phyloP scores from a whole-genome alignment of 2,329 filamentous ascomycete species.

The Cladobotryum mycophilum region DNA sequence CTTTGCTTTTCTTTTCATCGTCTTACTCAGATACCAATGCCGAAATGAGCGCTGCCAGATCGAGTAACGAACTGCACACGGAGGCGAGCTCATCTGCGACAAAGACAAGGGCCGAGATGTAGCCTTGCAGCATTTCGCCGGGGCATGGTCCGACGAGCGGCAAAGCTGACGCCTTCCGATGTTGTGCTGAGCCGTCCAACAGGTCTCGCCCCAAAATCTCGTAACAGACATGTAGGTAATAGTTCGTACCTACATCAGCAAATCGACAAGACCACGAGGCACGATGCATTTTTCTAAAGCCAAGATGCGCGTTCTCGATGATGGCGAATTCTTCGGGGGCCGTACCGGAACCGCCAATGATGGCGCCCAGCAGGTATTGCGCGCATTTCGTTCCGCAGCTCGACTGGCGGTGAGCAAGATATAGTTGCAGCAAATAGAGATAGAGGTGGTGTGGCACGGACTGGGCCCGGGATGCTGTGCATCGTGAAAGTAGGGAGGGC shows the following conservation, averaged over 20 bases:
- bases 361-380: slow-evolving; percentile 11
- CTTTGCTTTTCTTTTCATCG: not conserved
- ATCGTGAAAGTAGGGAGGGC: slow-evolving; percentile 4
- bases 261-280: too few relatives aligned
- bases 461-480: slow-evolving; percentile 10
- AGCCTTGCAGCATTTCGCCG: slow-evolving; percentile 8
- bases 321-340: slow-evolving; percentile 1
- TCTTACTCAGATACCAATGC: not conserved
- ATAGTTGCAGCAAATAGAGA: slow-evolving; percentile 7
- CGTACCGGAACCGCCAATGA: slow-evolving; percentile 1
- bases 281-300: not conserved
- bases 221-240: too few relatives aligned
- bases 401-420: slow-evolving; percentile 12
- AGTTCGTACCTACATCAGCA: too few relatives aligned
- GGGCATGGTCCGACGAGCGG: not conserved
- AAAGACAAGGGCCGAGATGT: slow-evolving; percentile 8
- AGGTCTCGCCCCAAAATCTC: too few relatives aligned
- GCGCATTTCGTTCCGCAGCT: slow-evolving; percentile 5
- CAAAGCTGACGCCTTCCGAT: too few relatives aligned
- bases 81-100: slow-evolving; percentile 7
- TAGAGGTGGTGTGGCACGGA: slow-evolving; percentile 11
- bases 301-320: not conserved
- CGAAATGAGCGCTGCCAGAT: not conserved
- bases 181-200: too few relatives aligned
- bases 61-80: not conserved